Evolutionary conservation across 139 green algal genomes (phyloP).

Genomic region (Coccomyxa sp.): DNA sequence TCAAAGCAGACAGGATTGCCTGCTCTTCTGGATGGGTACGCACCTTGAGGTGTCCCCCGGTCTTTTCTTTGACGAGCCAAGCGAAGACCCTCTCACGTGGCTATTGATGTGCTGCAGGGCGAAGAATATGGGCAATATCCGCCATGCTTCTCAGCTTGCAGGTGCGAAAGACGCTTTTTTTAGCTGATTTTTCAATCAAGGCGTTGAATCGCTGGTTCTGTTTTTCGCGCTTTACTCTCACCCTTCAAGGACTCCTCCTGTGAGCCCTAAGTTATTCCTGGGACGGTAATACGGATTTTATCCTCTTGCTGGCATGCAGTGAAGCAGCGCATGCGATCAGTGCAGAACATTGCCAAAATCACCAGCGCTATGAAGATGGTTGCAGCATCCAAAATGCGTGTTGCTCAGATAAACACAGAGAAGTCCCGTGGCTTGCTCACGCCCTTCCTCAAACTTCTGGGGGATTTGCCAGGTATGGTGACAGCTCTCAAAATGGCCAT

Average conservation of each 20-base stretch:
- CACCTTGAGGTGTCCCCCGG: neutral
- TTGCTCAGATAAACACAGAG: conserved; percentile 72
- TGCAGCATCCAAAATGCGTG: conserved; percentile 95
- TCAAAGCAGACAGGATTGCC: neutral
- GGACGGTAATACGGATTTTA: no score
- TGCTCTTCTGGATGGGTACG: neutral
- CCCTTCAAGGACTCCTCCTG: neutral
- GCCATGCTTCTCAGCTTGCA: conserved; percentile 12
- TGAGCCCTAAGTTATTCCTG: neutral
- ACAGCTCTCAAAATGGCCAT: neutral
- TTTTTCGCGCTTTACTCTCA: neutral
- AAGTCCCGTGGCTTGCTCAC: conserved; percentile 77
- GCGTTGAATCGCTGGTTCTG: neutral
- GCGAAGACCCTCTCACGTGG: neutral
- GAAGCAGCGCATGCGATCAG: conserved; percentile 94
- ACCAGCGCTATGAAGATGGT: conserved; percentile 99
- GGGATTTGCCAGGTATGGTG: conserved; percentile 77
- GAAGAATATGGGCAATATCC: neutral
- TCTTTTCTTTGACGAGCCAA: neutral
- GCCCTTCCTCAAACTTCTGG: conserved; percentile 85
- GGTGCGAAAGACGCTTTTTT: neutral
- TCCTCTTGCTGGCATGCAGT: conserved; percentile 53
- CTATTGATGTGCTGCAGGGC: neutral
- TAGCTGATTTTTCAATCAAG: neutral
- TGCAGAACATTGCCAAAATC: conserved; percentile 99